These are phyloP conservation scores for Chlamydomonas applanata DNA, from an alignment of 139 green algal species.

Conservation along the genomic window DNA sequence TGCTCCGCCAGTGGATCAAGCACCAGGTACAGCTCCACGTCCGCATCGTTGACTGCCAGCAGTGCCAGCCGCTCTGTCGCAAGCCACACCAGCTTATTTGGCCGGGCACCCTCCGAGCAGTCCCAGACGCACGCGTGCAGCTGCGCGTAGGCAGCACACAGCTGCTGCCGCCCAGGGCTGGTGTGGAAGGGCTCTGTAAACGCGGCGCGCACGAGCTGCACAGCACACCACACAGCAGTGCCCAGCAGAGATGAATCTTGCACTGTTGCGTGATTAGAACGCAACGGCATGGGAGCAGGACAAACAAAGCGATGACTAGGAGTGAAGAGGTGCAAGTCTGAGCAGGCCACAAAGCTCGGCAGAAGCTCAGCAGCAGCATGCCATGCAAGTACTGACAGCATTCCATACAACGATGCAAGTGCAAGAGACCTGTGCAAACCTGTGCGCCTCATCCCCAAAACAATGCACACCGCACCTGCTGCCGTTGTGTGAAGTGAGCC, in stretches of 20 bases:
- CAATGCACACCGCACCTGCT: constrained; percentile 2
- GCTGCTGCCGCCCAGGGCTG: constrained; percentile 4
- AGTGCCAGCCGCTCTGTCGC: not conserved
- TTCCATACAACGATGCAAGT: not conserved
- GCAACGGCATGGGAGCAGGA: no score
- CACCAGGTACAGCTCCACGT: constrained; percentile 38
- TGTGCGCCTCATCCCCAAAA: no score
- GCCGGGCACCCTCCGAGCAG: not conserved
- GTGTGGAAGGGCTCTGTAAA: not conserved
- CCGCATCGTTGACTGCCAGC: constrained; percentile 18
- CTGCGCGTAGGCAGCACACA: constrained; percentile 17
- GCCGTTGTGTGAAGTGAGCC: constrained; percentile 17
- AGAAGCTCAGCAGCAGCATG: no score
- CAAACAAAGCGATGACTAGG: no score
- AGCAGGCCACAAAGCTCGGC: no score
- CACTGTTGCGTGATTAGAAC: no score
- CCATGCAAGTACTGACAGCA: no score
- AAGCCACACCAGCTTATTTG: constrained; percentile 42
- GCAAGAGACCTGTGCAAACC: not conserved
- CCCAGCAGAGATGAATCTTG: no score
- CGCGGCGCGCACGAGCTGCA: constrained; percentile 15
- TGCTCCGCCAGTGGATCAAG: constrained; percentile 37
- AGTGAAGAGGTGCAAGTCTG: no score
- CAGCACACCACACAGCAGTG: no score
- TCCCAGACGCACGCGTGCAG: constrained; percentile 1